Evolutionary conservation across 768 basidiomycete genomes (phyloP).

Genomic region (Calocybe indica): DNA sequence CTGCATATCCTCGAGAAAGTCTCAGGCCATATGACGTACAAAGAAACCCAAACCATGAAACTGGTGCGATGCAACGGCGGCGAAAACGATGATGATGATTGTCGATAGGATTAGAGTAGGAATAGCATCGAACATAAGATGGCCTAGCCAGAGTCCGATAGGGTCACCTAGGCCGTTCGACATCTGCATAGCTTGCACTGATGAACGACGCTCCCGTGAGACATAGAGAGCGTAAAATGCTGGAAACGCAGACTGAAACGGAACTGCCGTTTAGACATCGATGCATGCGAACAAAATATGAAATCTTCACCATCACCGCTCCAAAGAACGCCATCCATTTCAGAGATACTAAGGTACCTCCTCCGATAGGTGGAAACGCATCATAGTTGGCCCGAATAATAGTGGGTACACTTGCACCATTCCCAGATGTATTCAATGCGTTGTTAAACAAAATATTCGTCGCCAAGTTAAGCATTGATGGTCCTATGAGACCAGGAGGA

Average conservation of each 20-base stretch:
- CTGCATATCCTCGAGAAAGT: background rate
- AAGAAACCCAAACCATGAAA: slow-evolving; percentile 67
- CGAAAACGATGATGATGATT: slow-evolving; percentile 58
- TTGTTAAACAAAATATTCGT: slow-evolving; percentile 62
- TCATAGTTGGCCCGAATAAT: slow-evolving; percentile 55
- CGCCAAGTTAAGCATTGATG: slow-evolving; percentile 59
- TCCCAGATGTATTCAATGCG: slow-evolving; percentile 49
- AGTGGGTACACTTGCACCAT: slow-evolving; percentile 28
- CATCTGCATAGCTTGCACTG: slow-evolving; percentile 78
- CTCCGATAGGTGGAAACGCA: slow-evolving; percentile 49
- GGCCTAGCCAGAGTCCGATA: slow-evolving; percentile 72
- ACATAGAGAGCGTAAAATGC: slow-evolving; percentile 80
- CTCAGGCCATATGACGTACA: slow-evolving; percentile 26
- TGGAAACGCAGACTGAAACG: slow-evolving; percentile 60
- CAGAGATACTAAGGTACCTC: slow-evolving; percentile 53
- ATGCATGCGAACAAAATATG: background rate
- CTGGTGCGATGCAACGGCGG: slow-evolving; percentile 41
- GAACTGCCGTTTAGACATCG: background rate
- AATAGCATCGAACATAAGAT: slow-evolving; percentile 68
- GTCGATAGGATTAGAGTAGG: slow-evolving; percentile 55
- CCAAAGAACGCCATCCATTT: slow-evolving; percentile 77
- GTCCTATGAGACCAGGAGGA: slow-evolving; percentile 52
- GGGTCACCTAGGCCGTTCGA: slow-evolving; percentile 71
- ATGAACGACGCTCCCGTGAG: slow-evolving; percentile 61
- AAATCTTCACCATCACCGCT: slow-evolving; percentile 50